Conservation (phyloP, 305 asterid genomes). For the Caryopteris hybrid region DNA sequence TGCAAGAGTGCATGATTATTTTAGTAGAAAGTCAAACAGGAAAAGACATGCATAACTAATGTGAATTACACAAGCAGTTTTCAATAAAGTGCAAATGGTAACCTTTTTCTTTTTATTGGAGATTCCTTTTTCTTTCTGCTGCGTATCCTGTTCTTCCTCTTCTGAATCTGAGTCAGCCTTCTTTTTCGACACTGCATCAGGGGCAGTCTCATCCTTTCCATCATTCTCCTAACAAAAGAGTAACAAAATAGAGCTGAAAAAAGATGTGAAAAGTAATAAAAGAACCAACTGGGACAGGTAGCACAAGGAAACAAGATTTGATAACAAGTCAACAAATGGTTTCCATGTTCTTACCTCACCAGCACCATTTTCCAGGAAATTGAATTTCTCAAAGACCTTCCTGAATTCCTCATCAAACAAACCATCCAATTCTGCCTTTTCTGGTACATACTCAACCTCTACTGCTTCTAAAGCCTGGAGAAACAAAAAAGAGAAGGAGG, state of each 20-base stretch:
- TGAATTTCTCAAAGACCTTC: slow-evolving; percentile 87
- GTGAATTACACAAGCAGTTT: neutral
- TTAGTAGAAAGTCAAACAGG: neutral
- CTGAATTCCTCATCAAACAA: slow-evolving; percentile 69
- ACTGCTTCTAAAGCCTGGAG: slow-evolving; percentile 53
- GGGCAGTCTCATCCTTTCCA: slow-evolving; percentile 57
- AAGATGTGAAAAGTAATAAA: neutral
- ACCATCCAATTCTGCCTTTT: slow-evolving; percentile 73
- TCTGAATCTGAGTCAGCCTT: slow-evolving; percentile 85
- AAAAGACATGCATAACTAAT: neutral
- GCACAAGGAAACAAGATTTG: neutral
- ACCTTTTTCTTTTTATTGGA: slow-evolving; percentile 98
- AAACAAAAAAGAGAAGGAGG: neutral
- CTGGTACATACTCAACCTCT: slow-evolving; percentile 91
- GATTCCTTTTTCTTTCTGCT: slow-evolving; percentile 68
- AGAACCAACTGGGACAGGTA: neutral
- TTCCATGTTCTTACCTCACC: slow-evolving; percentile 47
- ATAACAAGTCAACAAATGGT: slow-evolving; percentile 6
- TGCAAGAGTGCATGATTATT: slow-evolving; percentile 26
- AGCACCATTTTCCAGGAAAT: slow-evolving; percentile 43
- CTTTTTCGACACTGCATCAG: slow-evolving; percentile 63
- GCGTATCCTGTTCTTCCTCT: slow-evolving; percentile 75
- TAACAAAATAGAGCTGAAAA: neutral
- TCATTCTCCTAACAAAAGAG: slow-evolving; percentile 55
- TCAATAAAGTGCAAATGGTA: neutral